Evolutionary conservation across 805 yeast genomes (phyloP).

Genomic region (Schwanniomyces pseudopolymorphus): DNA sequence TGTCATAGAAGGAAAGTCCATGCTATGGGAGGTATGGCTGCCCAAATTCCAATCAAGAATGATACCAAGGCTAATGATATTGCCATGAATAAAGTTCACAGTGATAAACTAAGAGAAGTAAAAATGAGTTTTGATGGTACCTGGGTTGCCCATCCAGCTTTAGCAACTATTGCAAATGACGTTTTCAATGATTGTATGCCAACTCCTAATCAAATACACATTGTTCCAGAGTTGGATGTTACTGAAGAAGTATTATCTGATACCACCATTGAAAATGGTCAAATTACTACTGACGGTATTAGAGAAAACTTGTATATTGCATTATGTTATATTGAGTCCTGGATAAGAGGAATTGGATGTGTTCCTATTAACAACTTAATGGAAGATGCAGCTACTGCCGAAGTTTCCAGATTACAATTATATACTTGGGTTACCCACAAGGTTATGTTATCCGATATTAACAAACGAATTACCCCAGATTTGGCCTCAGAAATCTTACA

Average conservation of each 20-base stretch:
- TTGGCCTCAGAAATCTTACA: slow-evolving; percentile 9
- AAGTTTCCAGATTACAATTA: slow-evolving; percentile 19
- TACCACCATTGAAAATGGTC: slow-evolving; percentile 12
- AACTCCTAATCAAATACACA: slow-evolving; percentile 20
- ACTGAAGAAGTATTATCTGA: slow-evolving; percentile 13
- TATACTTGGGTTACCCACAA: slow-evolving; percentile 20
- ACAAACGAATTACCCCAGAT: slow-evolving; percentile 13
- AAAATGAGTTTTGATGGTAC: slow-evolving; percentile 22
- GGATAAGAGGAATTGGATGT: slow-evolving; percentile 21
- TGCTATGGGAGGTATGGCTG: slow-evolving; percentile 27
- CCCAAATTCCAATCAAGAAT: slow-evolving; percentile 22
- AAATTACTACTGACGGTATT: slow-evolving; percentile 16
- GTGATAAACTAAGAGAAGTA: slow-evolving; percentile 20
- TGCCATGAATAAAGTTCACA: slow-evolving; percentile 17
- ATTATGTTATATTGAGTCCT: slow-evolving; percentile 18
- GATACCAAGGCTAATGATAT: slow-evolving; percentile 13
- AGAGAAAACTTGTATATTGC: slow-evolving; percentile 20
- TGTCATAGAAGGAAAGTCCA: slow-evolving; percentile 22
- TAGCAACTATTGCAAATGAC: slow-evolving; percentile 18
- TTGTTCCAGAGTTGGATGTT: slow-evolving; percentile 11
- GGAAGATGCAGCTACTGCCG: slow-evolving; percentile 26
- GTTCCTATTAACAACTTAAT: slow-evolving; percentile 21
- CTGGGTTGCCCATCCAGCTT: slow-evolving; percentile 23
- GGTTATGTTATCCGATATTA: slow-evolving; percentile 13
- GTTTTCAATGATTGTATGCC: slow-evolving; percentile 20